Evolutionary conservation across 1,139 yeast genomes (phyloP).

Genomic region (Cylindricascospora bacillispora): DNA sequence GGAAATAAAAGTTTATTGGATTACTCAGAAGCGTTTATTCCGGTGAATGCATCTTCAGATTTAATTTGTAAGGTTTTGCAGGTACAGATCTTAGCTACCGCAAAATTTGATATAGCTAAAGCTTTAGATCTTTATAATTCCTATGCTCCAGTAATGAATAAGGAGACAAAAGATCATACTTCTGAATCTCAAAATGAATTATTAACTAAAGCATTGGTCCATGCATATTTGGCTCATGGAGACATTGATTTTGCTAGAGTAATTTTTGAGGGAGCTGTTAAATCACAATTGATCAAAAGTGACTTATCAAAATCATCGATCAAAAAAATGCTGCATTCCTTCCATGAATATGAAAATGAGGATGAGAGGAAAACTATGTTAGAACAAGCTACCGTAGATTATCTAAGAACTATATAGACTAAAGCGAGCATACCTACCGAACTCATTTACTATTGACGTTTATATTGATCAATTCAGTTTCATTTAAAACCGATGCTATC

Average conservation of each 20-base stretch:
- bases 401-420: background rate
- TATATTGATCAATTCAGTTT: too few species aligned
- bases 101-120: conserved; percentile 34
- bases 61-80: too few species aligned
- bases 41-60: conserved; percentile 26
- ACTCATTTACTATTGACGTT: too few species aligned
- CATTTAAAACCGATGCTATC: too few species aligned
- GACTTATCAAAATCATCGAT: background rate
- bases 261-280: conserved; percentile 42
- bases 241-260: conserved; percentile 55
- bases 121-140: conserved; percentile 42
- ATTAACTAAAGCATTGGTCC: conserved; percentile 41
- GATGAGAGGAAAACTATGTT: background rate
- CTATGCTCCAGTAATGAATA: conserved; percentile 29
- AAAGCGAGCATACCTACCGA: too few species aligned
- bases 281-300: background rate
- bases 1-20: conserved; percentile 27
- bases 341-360: background rate
- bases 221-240: conserved; percentile 35
- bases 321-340: background rate
- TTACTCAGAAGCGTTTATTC: conserved; percentile 37
- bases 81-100: conserved; percentile 34
- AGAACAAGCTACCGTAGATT: background rate
- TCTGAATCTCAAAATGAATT: conserved; percentile 35
- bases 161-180: conserved; percentile 23